Evolutionary conservation across 192 early-diverging fungal species (phyloP).

Genomic region (Funneliformis geosporum): DNA sequence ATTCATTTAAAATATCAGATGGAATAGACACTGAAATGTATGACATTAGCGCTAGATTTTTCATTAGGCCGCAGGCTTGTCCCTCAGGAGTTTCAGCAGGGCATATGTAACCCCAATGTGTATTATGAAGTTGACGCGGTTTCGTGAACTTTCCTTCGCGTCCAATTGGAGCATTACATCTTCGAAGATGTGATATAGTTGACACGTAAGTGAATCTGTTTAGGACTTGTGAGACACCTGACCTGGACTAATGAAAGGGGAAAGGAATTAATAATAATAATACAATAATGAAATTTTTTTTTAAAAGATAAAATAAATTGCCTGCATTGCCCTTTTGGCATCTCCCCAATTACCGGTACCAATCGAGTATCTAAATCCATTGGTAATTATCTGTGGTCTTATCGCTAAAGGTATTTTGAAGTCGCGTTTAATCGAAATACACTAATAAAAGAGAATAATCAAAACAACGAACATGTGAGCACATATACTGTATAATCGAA

Average conservation of each 20-base stretch:
- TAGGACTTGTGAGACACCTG: slow-evolving; percentile 96
- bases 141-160: slow-evolving; percentile 97
- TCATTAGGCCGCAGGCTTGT: slow-evolving; percentile 98
- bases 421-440: slow-evolving; percentile 80
- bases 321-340: slow-evolving; percentile 88
- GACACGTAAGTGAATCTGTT: slow-evolving; percentile 98
- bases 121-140: slow-evolving; percentile 98
- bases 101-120: slow-evolving; percentile 98
- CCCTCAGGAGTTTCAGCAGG: slow-evolving; percentile 99
- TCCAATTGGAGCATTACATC: slow-evolving; percentile 96
- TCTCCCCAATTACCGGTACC: slow-evolving; percentile 99
- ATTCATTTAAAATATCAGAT: slow-evolving; percentile 65
- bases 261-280: neutral
- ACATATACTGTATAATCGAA: neutral
- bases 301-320: neutral
- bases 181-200: slow-evolving; percentile 96
- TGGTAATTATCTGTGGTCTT: slow-evolving; percentile 84
- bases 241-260: slow-evolving; percentile 48
- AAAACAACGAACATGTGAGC: neutral
- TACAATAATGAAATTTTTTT: neutral
- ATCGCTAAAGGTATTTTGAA: slow-evolving; percentile 85
- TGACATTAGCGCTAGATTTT: slow-evolving; percentile 97
- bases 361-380: slow-evolving; percentile 90
- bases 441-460: slow-evolving; percentile 43
- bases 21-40: slow-evolving; percentile 89